These are phyloP conservation scores for Clonostachys rosea DNA, from an alignment of 2,329 filamentous ascomycete species.

Conservation along the genomic window DNA sequence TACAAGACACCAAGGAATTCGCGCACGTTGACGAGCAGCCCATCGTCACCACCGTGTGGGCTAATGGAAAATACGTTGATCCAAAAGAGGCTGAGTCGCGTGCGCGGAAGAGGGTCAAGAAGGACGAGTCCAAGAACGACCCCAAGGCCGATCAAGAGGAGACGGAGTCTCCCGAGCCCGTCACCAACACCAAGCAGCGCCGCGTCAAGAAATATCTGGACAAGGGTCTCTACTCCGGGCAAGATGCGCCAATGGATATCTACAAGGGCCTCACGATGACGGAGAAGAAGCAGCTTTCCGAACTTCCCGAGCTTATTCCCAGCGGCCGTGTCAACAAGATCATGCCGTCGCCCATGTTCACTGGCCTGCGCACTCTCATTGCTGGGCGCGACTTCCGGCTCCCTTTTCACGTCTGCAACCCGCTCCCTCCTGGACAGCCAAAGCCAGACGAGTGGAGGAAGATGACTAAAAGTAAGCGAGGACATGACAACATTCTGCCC, in stretches of 20 bases:
- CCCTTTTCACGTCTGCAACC: conserved; percentile 86
- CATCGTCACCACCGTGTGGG: conserved; percentile 56
- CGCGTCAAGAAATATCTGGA: conserved; percentile 71
- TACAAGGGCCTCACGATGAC: conserved; percentile 39
- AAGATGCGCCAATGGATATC: conserved; percentile 50
- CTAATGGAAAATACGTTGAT: conserved; percentile 58
- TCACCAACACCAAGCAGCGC: conserved; percentile 30
- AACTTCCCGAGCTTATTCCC: conserved; percentile 39
- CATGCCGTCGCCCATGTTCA: conserved; percentile 76
- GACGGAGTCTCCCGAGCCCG: conserved; percentile 30
- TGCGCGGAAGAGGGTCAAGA: conserved; percentile 5
- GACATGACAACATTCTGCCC: not conserved
- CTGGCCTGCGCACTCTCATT: conserved; percentile 66
- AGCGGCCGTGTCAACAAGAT: conserved; percentile 46
- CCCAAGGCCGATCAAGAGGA: conserved; percentile 12
- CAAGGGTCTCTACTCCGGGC: conserved; percentile 84
- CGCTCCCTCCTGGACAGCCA: conserved; percentile 77
- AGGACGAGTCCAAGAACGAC: conserved; percentile 24
- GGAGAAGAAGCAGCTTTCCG: conserved; percentile 47
- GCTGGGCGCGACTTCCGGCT: conserved; percentile 79
- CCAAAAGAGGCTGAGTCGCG: conserved; percentile 22
- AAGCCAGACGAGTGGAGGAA: conserved; percentile 93
- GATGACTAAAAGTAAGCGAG: conserved; percentile 75
- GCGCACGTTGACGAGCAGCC: conserved; percentile 53
- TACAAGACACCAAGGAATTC: conserved; percentile 61